Percentiles rank a stretch among this genome's conserved stretches.
Conservation (phyloP, 345 rosid species). For the Odontarrhena argentea region DNA sequence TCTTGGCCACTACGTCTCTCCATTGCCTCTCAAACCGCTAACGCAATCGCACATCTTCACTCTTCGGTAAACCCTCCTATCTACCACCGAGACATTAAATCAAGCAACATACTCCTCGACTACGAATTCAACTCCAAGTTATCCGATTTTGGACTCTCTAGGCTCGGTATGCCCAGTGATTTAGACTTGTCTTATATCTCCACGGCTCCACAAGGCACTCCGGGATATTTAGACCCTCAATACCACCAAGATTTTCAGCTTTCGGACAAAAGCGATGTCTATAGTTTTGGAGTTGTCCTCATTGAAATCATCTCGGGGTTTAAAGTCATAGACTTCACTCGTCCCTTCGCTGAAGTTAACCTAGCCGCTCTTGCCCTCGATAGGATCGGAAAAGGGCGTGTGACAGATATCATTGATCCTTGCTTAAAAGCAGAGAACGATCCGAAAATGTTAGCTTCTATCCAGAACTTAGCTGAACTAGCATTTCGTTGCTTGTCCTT, state of each 20-base stretch:
- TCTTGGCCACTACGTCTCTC: constrained; percentile 69
- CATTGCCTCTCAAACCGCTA: constrained; percentile 72
- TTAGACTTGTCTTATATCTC: constrained; percentile 76
- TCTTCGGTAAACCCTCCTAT: constrained; percentile 73
- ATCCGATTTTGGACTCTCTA: constrained; percentile 93
- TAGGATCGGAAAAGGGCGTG: constrained; percentile 54
- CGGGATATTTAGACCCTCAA: constrained; percentile 87
- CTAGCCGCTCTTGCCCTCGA: constrained; percentile 62
- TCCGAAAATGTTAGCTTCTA: constrained; percentile 50
- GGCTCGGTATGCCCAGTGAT: constrained; percentile 58
- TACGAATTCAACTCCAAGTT: constrained; percentile 64
- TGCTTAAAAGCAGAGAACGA: constrained; percentile 42
- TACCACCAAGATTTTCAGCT: constrained; percentile 85
- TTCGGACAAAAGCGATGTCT: constrained; percentile 86
- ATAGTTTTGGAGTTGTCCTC: constrained; percentile 78
- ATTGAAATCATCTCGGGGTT: constrained; percentile 61
- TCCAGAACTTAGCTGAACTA: constrained; percentile 60
- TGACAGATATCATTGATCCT: constrained; percentile 66
- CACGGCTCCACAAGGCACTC: constrained; percentile 94
- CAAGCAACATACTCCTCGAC: constrained; percentile 87
- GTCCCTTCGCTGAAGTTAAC: constrained; percentile 60
- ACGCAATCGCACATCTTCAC: constrained; percentile 83
- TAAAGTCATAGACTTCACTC: constrained; percentile 64
- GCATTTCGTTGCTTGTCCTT: constrained; percentile 80
- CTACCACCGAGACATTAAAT: constrained; percentile 82